Evolutionary conservation across 2,329 filamentous ascomycete genomes (phyloP).

Genomic region (Apiospora hydei): DNA sequence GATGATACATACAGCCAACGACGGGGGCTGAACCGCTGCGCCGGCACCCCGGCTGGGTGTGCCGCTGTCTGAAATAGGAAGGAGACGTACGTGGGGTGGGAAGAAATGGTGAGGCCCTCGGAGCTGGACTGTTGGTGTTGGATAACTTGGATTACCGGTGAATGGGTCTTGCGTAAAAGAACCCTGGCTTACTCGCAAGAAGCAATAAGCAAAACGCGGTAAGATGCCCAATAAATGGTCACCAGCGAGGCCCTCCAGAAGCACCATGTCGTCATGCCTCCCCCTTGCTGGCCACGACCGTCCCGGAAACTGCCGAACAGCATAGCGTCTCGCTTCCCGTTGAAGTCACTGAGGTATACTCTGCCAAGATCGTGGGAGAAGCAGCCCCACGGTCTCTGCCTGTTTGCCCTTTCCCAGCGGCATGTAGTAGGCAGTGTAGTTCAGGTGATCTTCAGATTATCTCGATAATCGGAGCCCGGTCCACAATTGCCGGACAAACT

Average conservation of each 20-base stretch:
- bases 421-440: no score
- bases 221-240: not conserved
- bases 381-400: not conserved
- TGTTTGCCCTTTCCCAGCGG: no score
- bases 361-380: not conserved
- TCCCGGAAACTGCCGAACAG: not conserved
- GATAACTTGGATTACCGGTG: not conserved
- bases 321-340: not conserved
- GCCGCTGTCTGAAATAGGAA: not conserved
- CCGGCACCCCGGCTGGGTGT: not conserved
- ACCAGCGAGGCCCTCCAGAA: not conserved
- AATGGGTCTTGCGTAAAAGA: not conserved
- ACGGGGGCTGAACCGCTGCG: not conserved
- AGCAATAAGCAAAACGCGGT: not conserved
- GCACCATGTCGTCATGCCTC: not conserved
- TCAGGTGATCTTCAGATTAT: slow-evolving; percentile 2
- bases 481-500: not conserved
- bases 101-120: not conserved
- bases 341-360: not conserved
- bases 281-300: not conserved
- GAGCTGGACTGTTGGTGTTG: not conserved
- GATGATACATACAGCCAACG: not conserved
- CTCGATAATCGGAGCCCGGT: not conserved
- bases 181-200: not conserved
- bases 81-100: not conserved